Percentiles rank a stretch among this genome's conserved stretches.
These are phyloP conservation scores for Eucalyptus coolabah DNA, from an alignment of 345 rosid genomes.

Conservation along the genomic window DNA sequence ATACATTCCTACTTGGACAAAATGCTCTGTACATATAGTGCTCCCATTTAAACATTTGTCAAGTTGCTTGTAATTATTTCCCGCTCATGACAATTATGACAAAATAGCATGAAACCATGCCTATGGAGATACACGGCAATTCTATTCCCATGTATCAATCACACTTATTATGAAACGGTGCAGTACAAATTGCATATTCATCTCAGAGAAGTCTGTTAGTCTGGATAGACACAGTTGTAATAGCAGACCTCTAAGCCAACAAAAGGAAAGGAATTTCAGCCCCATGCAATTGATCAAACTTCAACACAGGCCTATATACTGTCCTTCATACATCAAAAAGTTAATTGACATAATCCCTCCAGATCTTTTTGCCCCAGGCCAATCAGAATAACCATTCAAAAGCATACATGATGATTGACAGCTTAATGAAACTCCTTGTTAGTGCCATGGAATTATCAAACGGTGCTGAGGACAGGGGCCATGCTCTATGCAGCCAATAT, in stretches of 20 bases:
- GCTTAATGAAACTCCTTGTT: neutral
- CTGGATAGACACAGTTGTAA: neutral
- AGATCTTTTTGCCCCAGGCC: neutral
- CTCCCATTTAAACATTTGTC: neutral
- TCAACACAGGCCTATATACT: neutral
- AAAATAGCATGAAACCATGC: neutral
- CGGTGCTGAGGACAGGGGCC: neutral
- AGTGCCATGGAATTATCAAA: neutral
- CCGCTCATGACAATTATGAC: neutral
- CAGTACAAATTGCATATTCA: neutral
- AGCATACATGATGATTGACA: neutral
- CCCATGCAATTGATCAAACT: neutral
- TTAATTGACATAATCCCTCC: neutral
- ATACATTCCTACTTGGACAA: neutral
- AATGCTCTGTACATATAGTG: neutral
- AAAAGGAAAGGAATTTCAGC: neutral
- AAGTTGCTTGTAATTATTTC: neutral
- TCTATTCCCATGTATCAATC: neutral
- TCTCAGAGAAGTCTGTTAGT: neutral
- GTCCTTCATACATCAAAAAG: neutral
- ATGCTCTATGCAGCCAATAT: neutral
- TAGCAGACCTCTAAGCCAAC: neutral
- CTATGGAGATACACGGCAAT: neutral
- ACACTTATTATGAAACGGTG: neutral
- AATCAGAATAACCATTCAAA: neutral